Base-by-base conservation (phyloP, 148 eudicot species). In the Tetragonia tetragonoides region DNA sequence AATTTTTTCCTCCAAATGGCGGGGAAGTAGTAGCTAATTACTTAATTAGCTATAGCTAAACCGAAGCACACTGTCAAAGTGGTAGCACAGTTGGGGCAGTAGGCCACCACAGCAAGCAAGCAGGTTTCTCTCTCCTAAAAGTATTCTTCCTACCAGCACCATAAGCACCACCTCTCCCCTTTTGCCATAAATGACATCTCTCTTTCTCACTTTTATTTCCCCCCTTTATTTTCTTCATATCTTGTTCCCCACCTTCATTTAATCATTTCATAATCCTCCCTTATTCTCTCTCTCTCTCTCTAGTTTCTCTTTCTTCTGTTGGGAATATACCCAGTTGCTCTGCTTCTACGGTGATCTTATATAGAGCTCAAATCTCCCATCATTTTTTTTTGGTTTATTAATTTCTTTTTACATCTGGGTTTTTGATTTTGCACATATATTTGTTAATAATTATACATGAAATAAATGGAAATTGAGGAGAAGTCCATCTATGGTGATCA, bases 381-480 rank as follows among this genome's bases (percentile, higher is more conserved):
- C 14, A 2, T 6, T 34, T 23, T 20, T 7, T 20, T 65, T 8
- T 2, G 41, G 24, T 54, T 59, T 28, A 16, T 42, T 57, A 23
- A 28, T 21, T 39, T 39, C 16, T 57, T 40, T 5, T 54, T 9
- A 24, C 20, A 20, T 66, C 57, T 79, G 75, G 21, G 61, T 40
- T 68, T 80, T 40, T 42, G n/a, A 34, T 72, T 62, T 2, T 7
- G 16, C 47, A n/a, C 24, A 21, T 14, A 44, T 28, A 10, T 46
- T 49, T 49, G 11, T 63, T 41, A 66, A 23, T n/a, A 24, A 70
- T 21, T 40, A 6, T 20, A 44, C 69, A 62, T 78, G 70, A 81
- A 23, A 10, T 66, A 68, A 18, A 71, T 83, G 88, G 79, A 74
- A 76, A 80, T 78, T 79, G 83, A 83, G 65, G 86, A 83, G 23